Conservation (phyloP, 1,284 basidiomycete species). For the Inonotus obliquus region DNA sequence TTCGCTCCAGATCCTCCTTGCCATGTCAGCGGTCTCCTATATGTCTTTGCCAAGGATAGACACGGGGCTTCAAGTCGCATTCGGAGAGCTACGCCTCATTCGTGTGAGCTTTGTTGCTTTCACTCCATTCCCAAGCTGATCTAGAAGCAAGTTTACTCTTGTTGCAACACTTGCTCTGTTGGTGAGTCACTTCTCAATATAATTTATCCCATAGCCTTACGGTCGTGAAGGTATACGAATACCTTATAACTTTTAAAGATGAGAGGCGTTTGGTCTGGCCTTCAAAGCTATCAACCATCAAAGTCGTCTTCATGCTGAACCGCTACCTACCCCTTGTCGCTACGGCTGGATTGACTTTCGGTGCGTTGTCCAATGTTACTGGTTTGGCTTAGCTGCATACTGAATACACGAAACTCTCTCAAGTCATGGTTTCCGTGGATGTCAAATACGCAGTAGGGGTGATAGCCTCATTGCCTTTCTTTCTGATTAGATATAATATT, state of each 20-base stretch:
- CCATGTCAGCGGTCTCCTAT: too few species aligned
- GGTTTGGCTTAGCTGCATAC: background rate
- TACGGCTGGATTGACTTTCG: background rate
- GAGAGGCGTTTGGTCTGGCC: conserved; percentile 8
- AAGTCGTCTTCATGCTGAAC: conserved; percentile 5
- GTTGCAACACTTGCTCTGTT: too few species aligned
- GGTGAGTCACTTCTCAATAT: too few species aligned
- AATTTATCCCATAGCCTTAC: too few species aligned
- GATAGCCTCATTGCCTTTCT: too few species aligned
- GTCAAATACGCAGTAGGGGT: background rate
- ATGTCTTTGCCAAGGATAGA: too few species aligned
- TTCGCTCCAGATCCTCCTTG: too few species aligned
- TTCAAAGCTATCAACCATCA: background rate
- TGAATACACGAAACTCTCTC: background rate
- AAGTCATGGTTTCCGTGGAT: background rate
- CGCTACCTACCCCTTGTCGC: conserved; percentile 8
- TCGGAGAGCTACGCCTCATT: too few species aligned
- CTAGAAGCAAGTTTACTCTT: background rate
- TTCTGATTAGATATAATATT: background rate
- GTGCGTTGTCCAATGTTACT: background rate
- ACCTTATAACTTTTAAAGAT: conserved; percentile 3
- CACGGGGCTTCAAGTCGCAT: too few species aligned
- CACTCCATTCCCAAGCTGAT: too few species aligned
- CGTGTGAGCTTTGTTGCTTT: too few species aligned
- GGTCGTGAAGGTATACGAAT: conserved; percentile 6